These are phyloP conservation scores for Boletus edulis DNA, from an alignment of 768 basidiomycete species.

Conservation along the genomic window DNA sequence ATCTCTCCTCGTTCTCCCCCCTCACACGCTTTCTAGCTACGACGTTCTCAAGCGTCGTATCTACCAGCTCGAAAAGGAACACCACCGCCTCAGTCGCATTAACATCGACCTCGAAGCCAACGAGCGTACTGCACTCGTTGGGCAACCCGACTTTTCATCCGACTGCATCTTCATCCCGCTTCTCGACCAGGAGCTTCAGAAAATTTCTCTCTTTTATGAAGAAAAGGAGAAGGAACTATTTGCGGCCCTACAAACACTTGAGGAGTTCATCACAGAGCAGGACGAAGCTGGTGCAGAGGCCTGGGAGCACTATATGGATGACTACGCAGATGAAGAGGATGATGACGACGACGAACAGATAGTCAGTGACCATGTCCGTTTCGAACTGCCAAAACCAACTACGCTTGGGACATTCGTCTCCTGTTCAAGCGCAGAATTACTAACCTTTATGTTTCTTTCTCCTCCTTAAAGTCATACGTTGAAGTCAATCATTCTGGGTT, in stretches of 20 bases:
- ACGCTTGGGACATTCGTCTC: constrained; percentile 79
- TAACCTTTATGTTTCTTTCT: constrained; percentile 71
- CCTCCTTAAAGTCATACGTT: constrained; percentile 79
- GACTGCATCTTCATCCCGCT: constrained; percentile 68
- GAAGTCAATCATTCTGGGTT: constrained; percentile 93
- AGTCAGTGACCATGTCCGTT: constrained; percentile 20
- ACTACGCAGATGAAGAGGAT: constrained; percentile 43
- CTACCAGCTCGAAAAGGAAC: constrained; percentile 81
- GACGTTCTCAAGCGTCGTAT: constrained; percentile 81
- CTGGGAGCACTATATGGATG: constrained; percentile 51
- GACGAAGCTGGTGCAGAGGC: constrained; percentile 57
- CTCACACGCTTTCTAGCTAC: constrained; percentile 48
- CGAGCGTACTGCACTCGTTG: constrained; percentile 58
- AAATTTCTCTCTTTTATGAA: constrained; percentile 78
- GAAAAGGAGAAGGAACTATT: constrained; percentile 71
- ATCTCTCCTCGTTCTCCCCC: not conserved
- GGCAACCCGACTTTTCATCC: constrained; percentile 31
- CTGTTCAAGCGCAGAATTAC: constrained; percentile 90
- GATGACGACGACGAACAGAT: constrained; percentile 37
- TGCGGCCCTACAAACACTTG: constrained; percentile 56
- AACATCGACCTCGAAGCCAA: constrained; percentile 63
- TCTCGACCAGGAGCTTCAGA: constrained; percentile 78
- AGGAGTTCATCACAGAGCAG: constrained; percentile 53
- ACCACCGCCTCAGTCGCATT: constrained; percentile 43
- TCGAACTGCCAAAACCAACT: constrained; percentile 64